A percentile compares a stretch with the other conserved stretches of the same genome.
phyloP scores from a whole-genome alignment of 306 rosid genomes.

The Carpinus fangiana region DNA sequence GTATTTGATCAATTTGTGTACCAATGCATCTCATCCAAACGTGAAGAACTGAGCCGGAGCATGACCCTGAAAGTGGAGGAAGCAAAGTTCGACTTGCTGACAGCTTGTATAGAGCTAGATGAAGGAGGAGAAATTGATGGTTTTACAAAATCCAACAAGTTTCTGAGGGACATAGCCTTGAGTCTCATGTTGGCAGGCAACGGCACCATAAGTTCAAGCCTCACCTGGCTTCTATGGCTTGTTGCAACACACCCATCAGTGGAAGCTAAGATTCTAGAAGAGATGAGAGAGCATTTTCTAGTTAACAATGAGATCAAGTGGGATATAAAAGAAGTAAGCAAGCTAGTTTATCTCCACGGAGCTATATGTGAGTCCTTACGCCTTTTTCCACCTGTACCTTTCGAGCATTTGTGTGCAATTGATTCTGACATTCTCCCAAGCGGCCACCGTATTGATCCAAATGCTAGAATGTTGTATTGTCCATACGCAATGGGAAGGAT shows the following conservation, averaged over 20 bases:
- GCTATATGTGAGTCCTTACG: conserved; percentile 51
- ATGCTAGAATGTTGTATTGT: conserved; percentile 19
- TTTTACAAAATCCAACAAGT: conserved; percentile 20
- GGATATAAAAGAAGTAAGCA: conserved; percentile 23
- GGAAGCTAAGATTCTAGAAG: conserved; percentile 47
- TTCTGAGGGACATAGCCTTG: conserved; percentile 44
- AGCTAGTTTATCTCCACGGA: conserved; percentile 54
- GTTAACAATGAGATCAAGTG: not conserved
- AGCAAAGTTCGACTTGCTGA: conserved; percentile 30
- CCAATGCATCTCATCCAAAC: conserved; percentile 13
- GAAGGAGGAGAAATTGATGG: not conserved
- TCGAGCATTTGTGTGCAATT: conserved; percentile 30
- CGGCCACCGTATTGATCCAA: conserved; percentile 35
- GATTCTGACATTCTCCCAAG: conserved; percentile 48
- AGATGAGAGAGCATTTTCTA: conserved; percentile 20
- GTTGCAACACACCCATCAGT: conserved; percentile 45
- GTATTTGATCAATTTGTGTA: conserved; percentile 21
- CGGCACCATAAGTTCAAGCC: conserved; percentile 45
- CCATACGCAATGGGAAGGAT: conserved; percentile 56
- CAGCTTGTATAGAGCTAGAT: conserved; percentile 18
- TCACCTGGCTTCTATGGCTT: conserved; percentile 53
- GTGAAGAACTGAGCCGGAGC: not conserved
- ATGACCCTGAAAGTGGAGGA: not conserved
- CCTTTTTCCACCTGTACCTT: conserved; percentile 55
- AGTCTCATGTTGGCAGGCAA: conserved; percentile 44